These are phyloP conservation scores for Epichloe sibirici DNA, from an alignment of 2,329 filamentous ascomycete genomes.

Conservation along the genomic window DNA sequence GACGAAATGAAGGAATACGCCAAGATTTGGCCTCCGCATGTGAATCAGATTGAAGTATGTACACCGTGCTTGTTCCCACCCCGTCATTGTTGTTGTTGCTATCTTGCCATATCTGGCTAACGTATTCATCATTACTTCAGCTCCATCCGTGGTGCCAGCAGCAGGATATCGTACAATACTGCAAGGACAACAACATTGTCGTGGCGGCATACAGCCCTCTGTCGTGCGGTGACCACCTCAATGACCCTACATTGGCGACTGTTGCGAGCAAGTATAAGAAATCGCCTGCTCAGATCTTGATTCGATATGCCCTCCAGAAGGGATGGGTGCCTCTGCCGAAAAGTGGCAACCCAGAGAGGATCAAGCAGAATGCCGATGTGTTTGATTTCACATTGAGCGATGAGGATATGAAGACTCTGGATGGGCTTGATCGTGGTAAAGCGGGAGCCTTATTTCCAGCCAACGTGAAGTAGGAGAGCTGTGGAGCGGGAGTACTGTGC, in stretches of 20 bases:
- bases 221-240: slow-evolving; percentile 19
- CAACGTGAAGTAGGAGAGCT: slow-evolving; percentile 13
- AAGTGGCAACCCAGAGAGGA: slow-evolving; percentile 46
- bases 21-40: slow-evolving; percentile 55
- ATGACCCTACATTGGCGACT: slow-evolving; percentile 42
- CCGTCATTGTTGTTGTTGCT: background rate
- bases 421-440: slow-evolving; percentile 17
- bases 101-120: background rate
- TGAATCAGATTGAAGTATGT: slow-evolving; percentile 61
- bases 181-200: slow-evolving; percentile 65
- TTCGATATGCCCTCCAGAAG: slow-evolving; percentile 61
- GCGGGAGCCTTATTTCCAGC: slow-evolving; percentile 19
- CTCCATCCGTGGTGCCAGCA: slow-evolving; percentile 61
- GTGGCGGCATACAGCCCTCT: slow-evolving; percentile 29
- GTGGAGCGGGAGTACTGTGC: background rate
- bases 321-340: slow-evolving; percentile 57
- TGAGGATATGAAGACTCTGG: slow-evolving; percentile 40
- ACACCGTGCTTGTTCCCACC: background rate
- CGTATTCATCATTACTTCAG: slow-evolving; percentile 22
- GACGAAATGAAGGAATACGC: slow-evolving; percentile 56
- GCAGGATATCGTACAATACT: slow-evolving; percentile 31
- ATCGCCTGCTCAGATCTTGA: slow-evolving; percentile 51
- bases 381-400: slow-evolving; percentile 45
- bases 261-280: slow-evolving; percentile 49
- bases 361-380: slow-evolving; percentile 47